Evolutionary conservation across 345 rosid genomes (phyloP).

Genomic region (Dovyalis caffra): DNA sequence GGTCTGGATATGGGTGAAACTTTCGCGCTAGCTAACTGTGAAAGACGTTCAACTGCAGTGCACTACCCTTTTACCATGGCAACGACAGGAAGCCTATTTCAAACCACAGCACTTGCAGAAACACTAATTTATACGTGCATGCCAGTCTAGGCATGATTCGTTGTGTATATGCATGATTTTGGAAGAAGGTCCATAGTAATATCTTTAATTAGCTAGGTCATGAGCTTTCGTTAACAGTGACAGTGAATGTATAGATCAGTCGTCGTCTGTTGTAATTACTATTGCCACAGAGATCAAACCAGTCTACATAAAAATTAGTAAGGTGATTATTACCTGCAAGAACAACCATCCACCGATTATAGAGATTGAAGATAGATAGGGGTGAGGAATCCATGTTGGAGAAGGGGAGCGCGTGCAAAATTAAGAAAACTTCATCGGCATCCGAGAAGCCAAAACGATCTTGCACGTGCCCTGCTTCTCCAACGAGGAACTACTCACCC

Average conservation of each 20-base stretch:
- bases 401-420: slow-evolving; percentile 98
- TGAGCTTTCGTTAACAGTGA: not conserved
- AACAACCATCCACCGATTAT: not conserved
- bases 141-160: not conserved
- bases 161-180: not conserved
- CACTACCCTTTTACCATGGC: not conserved
- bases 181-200: not conserved
- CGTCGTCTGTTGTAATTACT: too few relatives aligned
- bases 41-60: not conserved
- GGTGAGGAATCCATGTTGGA: slow-evolving; percentile 78
- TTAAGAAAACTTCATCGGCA: not conserved
- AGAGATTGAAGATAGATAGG: not conserved
- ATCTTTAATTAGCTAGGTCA: not conserved
- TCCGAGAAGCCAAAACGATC: not conserved
- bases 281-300: not conserved
- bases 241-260: not conserved
- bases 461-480: slow-evolving; percentile 99
- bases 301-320: not conserved
- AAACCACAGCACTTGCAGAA: not conserved
- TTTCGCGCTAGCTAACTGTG: not conserved
- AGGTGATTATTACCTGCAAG: not conserved
- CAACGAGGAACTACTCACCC: slow-evolving; percentile 70
- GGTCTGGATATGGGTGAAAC: not conserved
- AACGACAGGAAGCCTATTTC: not conserved
- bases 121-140: not conserved